Percentiles rank a stretch among this genome's conserved stretches.
Evolutionary conservation across 179 eudicot genomes (phyloP).

Genomic region (Silene coronaria): DNA sequence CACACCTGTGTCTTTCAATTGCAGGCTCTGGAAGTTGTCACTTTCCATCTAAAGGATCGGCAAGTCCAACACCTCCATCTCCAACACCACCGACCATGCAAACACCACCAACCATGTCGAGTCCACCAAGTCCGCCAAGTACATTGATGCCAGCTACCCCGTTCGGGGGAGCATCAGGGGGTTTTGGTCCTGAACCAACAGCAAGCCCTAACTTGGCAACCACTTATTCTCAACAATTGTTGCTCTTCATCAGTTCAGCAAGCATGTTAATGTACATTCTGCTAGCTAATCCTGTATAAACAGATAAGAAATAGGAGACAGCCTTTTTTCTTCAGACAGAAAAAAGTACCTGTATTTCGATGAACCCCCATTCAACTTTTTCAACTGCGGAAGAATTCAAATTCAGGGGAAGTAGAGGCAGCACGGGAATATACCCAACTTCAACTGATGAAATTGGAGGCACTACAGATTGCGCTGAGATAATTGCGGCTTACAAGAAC

Average conservation of each 20-base stretch:
- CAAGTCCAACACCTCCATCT: constrained; percentile 33
- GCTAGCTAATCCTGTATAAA: constrained; percentile 34
- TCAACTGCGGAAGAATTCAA: background rate
- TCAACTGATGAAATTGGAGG: constrained; percentile 25
- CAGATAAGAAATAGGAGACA: constrained; percentile 18
- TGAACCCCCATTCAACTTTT: too few relatives aligned
- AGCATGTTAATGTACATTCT: constrained; percentile 39
- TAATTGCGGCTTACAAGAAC: constrained; percentile 26
- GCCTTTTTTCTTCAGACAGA: constrained; percentile 21
- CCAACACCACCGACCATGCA: constrained; percentile 25
- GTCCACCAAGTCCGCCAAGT: constrained; percentile 54
- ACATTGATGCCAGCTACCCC: constrained; percentile 26
- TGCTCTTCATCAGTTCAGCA: constrained; percentile 39
- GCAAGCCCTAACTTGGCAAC: constrained; percentile 60
- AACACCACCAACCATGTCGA: constrained; percentile 33
- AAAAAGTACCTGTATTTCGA: constrained; percentile 13
- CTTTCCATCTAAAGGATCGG: constrained; percentile 36
- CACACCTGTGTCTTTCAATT: constrained; percentile 10
- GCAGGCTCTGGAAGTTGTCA: constrained; percentile 75
- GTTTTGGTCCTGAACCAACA: constrained; percentile 54
- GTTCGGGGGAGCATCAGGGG: constrained; percentile 29
- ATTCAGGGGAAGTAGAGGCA: background rate
- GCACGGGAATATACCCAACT: constrained; percentile 2
- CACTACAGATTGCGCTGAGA: constrained; percentile 8
- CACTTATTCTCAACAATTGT: constrained; percentile 24